Evolutionary conservation across 352 stramenopile genomes (phyloP).

Genomic region (Pythium pyrilobum): DNA sequence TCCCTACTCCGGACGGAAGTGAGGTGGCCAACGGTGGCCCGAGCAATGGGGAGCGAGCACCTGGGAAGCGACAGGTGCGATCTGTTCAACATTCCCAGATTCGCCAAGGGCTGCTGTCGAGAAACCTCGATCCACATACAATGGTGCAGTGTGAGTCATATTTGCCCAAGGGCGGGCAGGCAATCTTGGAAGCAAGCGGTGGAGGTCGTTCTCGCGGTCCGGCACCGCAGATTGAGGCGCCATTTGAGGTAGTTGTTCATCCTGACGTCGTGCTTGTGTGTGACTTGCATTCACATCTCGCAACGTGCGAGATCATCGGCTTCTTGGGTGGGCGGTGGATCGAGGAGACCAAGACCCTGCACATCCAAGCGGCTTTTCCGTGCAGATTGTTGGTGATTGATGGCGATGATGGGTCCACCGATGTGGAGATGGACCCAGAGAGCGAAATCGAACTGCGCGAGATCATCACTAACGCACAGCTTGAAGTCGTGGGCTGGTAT

Average conservation of each 20-base stretch:
- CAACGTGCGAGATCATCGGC: constrained; percentile 93
- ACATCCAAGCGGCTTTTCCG: constrained; percentile 92
- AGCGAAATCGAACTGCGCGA: constrained; percentile 89
- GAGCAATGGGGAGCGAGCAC: constrained; percentile 4
- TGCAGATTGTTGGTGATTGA: constrained; percentile 87
- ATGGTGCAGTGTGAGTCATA: constrained; percentile 85
- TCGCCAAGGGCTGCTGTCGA: constrained; percentile 64
- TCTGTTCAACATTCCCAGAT: constrained; percentile 79
- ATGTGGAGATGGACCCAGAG: constrained; percentile 94
- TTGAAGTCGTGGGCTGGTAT: constrained; percentile 94
- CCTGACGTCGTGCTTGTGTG: constrained; percentile 88
- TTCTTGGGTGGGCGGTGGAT: constrained; percentile 92
- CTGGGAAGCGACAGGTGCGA: constrained; percentile 53
- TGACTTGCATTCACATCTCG: constrained; percentile 92
- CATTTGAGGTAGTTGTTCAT: constrained; percentile 86
- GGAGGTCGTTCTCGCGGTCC: constrained; percentile 38
- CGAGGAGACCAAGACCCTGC: constrained; percentile 70
- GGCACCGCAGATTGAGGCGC: constrained; percentile 43
- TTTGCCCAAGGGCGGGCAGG: constrained; percentile 19
- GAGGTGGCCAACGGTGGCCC: background rate
- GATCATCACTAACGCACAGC: constrained; percentile 83
- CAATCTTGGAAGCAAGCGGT: constrained; percentile 12
- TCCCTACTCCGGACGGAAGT: background rate
- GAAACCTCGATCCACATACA: constrained; percentile 76
- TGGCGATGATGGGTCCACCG: constrained; percentile 88